Conservation (phyloP, 805 yeast genomes). For the Hanseniaspora thailandica region DNA sequence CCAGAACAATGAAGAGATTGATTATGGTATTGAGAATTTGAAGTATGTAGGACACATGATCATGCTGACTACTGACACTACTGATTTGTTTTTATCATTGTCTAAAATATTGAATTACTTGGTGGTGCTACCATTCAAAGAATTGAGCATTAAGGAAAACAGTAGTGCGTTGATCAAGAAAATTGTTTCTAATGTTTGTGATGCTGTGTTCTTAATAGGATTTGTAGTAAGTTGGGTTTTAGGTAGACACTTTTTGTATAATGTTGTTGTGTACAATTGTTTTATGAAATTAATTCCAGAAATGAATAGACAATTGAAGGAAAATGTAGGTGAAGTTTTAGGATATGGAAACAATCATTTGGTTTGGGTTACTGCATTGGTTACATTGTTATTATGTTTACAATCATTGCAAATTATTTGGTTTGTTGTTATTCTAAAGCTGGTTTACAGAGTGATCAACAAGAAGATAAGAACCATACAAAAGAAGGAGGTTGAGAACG, state of each 20-base stretch:
- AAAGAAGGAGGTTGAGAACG: conserved; percentile 7
- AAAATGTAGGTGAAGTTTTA: neutral
- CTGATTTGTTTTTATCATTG: conserved; percentile 55
- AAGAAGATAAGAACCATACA: neutral
- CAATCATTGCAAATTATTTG: conserved; percentile 13
- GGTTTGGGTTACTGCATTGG: conserved; percentile 1
- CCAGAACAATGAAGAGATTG: neutral
- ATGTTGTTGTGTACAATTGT: conserved; percentile 7
- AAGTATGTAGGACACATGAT: conserved; percentile 46
- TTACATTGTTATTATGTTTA: neutral
- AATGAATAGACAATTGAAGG: neutral
- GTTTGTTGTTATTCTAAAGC: conserved; percentile 6
- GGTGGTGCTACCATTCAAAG: conserved; percentile 30
- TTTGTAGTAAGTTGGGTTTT: conserved; percentile 11
- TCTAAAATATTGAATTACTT: conserved; percentile 74
- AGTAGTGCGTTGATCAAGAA: neutral
- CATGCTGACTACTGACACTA: conserved; percentile 69
- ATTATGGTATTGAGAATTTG: conserved; percentile 9
- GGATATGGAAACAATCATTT: neutral
- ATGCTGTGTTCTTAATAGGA: conserved; percentile 1
- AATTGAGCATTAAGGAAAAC: neutral
- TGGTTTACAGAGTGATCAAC: conserved; percentile 5
- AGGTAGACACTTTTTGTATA: conserved; percentile 11
- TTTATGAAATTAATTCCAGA: conserved; percentile 2
- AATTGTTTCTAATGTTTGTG: neutral